These are phyloP conservation scores for Chloris gayana DNA, from an alignment of 176 grass and related monocot genomes.

Conservation along the genomic window DNA sequence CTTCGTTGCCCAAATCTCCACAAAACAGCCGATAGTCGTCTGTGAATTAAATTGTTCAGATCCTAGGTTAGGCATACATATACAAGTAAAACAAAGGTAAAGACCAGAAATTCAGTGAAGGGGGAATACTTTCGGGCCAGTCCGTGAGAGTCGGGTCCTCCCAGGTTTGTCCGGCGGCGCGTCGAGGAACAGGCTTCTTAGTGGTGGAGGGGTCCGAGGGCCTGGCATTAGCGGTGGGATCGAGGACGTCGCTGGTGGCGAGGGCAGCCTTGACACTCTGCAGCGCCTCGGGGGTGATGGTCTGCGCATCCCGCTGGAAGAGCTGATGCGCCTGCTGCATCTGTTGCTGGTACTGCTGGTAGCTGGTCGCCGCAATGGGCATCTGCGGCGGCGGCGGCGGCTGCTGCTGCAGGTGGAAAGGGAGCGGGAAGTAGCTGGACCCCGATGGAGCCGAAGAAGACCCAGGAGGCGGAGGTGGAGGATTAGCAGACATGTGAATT, in stretches of 20 bases:
- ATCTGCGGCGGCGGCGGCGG: slow-evolving; percentile 37
- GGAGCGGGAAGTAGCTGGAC: slow-evolving; percentile 71
- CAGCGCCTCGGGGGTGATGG: slow-evolving; percentile 92
- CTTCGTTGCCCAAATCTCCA: slow-evolving; percentile 97
- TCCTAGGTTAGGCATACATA: background rate
- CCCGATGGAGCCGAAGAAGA: slow-evolving; percentile 23
- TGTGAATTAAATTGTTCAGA: slow-evolving; percentile 38
- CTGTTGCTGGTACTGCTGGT: slow-evolving; percentile 74
- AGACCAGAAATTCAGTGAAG: too few relatives aligned
- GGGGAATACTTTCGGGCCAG: slow-evolving; percentile 85
- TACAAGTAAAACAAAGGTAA: too few relatives aligned
- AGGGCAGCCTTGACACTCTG: slow-evolving; percentile 95
- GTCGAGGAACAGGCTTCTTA: slow-evolving; percentile 83
- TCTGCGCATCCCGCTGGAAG: slow-evolving; percentile 93
- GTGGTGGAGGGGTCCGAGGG: slow-evolving; percentile 47
- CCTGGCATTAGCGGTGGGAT: slow-evolving; percentile 44
- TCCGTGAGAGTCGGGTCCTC: slow-evolving; percentile 90
- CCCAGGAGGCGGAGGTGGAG: slow-evolving; percentile 35
- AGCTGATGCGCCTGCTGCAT: slow-evolving; percentile 84
- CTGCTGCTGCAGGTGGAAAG: slow-evolving; percentile 82
- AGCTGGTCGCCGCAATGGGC: background rate
- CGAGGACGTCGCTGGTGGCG: slow-evolving; percentile 79
- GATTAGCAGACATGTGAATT: slow-evolving; percentile 36
- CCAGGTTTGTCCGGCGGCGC: slow-evolving; percentile 80
- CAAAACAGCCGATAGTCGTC: slow-evolving; percentile 92